These are phyloP conservation scores for Leishmania tarentolae DNA, from an alignment of 208 protist species.

Conservation along the genomic window DNA sequence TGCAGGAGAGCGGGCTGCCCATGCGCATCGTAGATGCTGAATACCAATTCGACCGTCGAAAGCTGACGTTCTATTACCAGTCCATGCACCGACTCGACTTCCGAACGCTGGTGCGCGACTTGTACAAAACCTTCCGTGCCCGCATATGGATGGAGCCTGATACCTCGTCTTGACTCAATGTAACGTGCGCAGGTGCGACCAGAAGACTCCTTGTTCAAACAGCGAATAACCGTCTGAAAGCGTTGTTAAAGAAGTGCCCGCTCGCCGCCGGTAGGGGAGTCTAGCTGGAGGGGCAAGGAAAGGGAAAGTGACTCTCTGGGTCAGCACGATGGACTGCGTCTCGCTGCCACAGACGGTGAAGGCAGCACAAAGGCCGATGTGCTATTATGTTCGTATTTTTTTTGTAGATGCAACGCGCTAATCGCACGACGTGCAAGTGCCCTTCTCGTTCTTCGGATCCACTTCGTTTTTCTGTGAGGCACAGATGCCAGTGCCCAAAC, in stretches of 20 bases:
- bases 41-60: conserved; percentile 93
- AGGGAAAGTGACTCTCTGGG: background rate
- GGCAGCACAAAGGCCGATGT: background rate
- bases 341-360: background rate
- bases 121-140: conserved; percentile 91
- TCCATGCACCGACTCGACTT: conserved; percentile 88
- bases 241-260: background rate
- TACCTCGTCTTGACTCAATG: conserved; percentile 31
- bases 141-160: conserved; percentile 94
- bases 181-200: background rate
- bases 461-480: background rate
- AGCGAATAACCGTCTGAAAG: background rate
- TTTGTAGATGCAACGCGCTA: background rate
- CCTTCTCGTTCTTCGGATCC: background rate
- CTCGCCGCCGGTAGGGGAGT: background rate
- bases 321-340: background rate
- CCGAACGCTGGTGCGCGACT: conserved; percentile 84
- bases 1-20: conserved; percentile 79
- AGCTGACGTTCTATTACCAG: conserved; percentile 93
- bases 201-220: background rate
- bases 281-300: background rate
- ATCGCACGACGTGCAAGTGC: background rate
- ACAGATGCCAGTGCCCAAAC: background rate
- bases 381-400: background rate
- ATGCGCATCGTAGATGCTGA: conserved; percentile 93